Conservation (phyloP, 768 basidiomycete genomes). For the Kwoniella sp. region DNA sequence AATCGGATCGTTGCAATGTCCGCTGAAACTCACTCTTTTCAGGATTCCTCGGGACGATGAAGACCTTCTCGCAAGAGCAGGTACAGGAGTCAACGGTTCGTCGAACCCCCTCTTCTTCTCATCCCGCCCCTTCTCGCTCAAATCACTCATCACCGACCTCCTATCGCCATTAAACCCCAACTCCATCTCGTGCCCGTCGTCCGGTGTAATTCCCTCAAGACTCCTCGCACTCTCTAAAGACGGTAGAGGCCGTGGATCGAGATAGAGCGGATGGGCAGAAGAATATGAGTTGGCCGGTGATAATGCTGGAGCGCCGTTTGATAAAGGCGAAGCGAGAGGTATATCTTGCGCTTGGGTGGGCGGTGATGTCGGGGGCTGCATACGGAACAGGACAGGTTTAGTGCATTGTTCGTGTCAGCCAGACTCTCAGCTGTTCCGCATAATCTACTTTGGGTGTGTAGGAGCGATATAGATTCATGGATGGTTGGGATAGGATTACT, state of each 20-base stretch:
- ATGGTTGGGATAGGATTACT: too few relatives aligned
- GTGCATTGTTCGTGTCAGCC: too few relatives aligned
- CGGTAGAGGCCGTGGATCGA: neutral
- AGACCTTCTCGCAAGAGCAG: neutral
- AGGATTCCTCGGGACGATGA: neutral
- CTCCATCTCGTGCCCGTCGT: constrained; percentile 10
- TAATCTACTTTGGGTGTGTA: too few relatives aligned
- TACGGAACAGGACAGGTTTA: too few relatives aligned
- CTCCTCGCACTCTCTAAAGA: neutral
- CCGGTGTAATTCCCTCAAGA: constrained; percentile 2
- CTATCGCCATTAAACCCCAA: constrained; percentile 3
- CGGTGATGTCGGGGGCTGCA: constrained; percentile 12
- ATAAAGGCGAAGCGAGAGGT: constrained; percentile 1
- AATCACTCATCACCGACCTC: constrained; percentile 14
- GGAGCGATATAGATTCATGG: too few relatives aligned
- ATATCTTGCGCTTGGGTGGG: neutral
- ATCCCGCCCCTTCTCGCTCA: constrained; percentile 11
- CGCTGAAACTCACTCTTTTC: neutral
- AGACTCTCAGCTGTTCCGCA: too few relatives aligned
- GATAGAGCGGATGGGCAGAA: constrained; percentile 3
- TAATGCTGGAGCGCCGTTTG: neutral
- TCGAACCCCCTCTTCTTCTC: constrained; percentile 11
- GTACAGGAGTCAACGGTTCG: constrained; percentile 8
- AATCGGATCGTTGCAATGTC: too few relatives aligned
- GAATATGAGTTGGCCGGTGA: constrained; percentile 15